Evolutionary conservation across 306 rosid genomes (phyloP).

Genomic region (Lagenaria siceraria): DNA sequence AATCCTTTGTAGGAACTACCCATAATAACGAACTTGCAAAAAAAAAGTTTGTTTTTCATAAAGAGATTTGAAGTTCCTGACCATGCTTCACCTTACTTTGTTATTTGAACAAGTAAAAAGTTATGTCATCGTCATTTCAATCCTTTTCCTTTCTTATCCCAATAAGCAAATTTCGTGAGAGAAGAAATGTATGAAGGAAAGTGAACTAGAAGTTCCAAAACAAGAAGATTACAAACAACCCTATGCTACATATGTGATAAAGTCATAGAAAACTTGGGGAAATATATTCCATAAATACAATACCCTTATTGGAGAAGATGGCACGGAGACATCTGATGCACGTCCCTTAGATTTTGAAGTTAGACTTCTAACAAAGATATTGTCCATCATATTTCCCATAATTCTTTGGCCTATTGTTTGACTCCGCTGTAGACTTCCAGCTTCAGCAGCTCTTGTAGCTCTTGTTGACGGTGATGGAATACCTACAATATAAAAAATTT

Average conservation of each 20-base stretch:
- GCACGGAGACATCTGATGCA: slow-evolving; percentile 56
- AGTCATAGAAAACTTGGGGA: not conserved
- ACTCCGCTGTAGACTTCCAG: slow-evolving; percentile 53
- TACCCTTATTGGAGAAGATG: slow-evolving; percentile 85
- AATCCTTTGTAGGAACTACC: not conserved
- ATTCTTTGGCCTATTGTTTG: slow-evolving; percentile 95
- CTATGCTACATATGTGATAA: not conserved
- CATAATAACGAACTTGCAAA: not conserved
- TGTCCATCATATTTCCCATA: slow-evolving; percentile 90
- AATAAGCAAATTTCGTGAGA: not conserved
- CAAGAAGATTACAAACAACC: not conserved
- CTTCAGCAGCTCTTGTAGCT: slow-evolving; percentile 43
- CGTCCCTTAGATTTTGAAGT: slow-evolving; percentile 60
- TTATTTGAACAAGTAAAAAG: not conserved
- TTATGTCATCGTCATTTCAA: not conserved
- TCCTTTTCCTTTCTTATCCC: not conserved
- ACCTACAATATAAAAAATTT: slow-evolving; percentile 35
- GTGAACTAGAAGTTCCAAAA: not conserved
- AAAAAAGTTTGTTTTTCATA: not conserved
- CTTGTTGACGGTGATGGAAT: slow-evolving; percentile 75
- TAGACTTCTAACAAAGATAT: slow-evolving; percentile 79
- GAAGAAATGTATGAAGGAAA: not conserved
- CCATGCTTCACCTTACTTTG: not conserved
- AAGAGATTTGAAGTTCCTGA: not conserved
- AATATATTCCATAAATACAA: slow-evolving; percentile 1